Percentiles rank a stretch among this genome's conserved stretches.
These are phyloP conservation scores for Emergomyces pasteurianus DNA, from an alignment of 2,329 filamentous ascomycete genomes.

Conservation along the genomic window DNA sequence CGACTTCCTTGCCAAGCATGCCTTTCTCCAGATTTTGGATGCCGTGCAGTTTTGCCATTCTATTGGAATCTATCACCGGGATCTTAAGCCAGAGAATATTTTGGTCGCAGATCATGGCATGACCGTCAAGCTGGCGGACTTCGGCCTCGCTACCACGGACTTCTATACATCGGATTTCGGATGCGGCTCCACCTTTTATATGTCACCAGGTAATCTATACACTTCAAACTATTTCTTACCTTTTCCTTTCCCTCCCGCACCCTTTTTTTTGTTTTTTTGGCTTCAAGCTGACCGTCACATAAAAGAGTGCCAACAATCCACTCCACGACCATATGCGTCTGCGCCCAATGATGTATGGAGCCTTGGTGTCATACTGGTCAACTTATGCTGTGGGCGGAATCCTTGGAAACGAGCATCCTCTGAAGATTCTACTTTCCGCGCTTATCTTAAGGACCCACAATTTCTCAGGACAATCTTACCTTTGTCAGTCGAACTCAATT, in stretches of 20 bases:
- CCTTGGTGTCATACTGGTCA: slow-evolving; percentile 94
- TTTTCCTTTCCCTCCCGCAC: slow-evolving; percentile 1
- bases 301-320: slow-evolving; percentile 87
- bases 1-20: slow-evolving; percentile 72
- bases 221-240: slow-evolving; percentile 7
- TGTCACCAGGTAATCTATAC: slow-evolving; percentile 78
- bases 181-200: slow-evolving; percentile 97
- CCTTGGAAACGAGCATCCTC: slow-evolving; percentile 94
- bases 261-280: not conserved
- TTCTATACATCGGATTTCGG: slow-evolving; percentile 84
- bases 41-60: slow-evolving; percentile 92
- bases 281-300: slow-evolving; percentile 20
- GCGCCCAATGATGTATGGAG: slow-evolving; percentile 97
- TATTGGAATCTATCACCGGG: slow-evolving; percentile 88
- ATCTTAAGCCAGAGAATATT: slow-evolving; percentile 97
- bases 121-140: slow-evolving; percentile 92
- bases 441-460: slow-evolving; percentile 70
- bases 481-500: slow-evolving; percentile 76
- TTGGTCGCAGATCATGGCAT: slow-evolving; percentile 78
- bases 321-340: slow-evolving; percentile 68
- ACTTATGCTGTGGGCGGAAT: slow-evolving; percentile 94
- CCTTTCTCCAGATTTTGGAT: slow-evolving; percentile 92
- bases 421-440: slow-evolving; percentile 90
- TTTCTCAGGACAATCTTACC: slow-evolving; percentile 91
- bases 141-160: slow-evolving; percentile 83